These are phyloP conservation scores for Suillus fuscotomentosus DNA, from an alignment of 768 basidiomycete species.

Conservation along the genomic window DNA sequence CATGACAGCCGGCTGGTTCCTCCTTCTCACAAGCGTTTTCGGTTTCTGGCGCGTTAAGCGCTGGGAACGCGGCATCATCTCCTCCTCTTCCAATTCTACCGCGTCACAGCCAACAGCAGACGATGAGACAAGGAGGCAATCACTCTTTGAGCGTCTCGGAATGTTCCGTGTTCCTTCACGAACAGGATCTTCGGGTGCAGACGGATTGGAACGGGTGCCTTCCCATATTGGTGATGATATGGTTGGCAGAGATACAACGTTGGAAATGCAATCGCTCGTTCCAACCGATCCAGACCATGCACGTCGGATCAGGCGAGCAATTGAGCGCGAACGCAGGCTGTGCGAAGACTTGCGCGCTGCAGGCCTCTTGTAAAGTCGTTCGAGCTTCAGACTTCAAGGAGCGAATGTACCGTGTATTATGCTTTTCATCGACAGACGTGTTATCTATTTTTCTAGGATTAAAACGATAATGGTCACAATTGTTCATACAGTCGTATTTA, in stretches of 20 bases:
- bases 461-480: background rate
- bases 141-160: slow-evolving; percentile 30
- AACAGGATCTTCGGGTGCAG: slow-evolving; percentile 8
- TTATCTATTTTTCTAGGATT: slow-evolving; percentile 6
- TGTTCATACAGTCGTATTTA: background rate
- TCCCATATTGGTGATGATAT: slow-evolving; percentile 30
- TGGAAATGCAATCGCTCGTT: background rate
- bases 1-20: slow-evolving; percentile 90
- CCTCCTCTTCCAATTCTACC: slow-evolving; percentile 36
- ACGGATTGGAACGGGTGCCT: slow-evolving; percentile 13
- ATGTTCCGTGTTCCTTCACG: slow-evolving; percentile 13
- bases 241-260: background rate
- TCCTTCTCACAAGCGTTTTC: slow-evolving; percentile 86
- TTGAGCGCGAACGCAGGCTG: slow-evolving; percentile 55
- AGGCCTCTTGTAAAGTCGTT: slow-evolving; percentile 48
- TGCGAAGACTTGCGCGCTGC: slow-evolving; percentile 61
- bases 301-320: slow-evolving; percentile 42
- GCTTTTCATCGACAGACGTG: background rate
- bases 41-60: slow-evolving; percentile 89
- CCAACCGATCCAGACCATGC: slow-evolving; percentile 45
- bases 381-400: background rate
- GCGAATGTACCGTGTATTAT: background rate
- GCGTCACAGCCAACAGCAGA: slow-evolving; percentile 18
- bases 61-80: slow-evolving; percentile 78
- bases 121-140: slow-evolving; percentile 17